Evolutionary conservation across 331 rosid species (phyloP).

Genomic region (Erythrophleum ivorense): DNA sequence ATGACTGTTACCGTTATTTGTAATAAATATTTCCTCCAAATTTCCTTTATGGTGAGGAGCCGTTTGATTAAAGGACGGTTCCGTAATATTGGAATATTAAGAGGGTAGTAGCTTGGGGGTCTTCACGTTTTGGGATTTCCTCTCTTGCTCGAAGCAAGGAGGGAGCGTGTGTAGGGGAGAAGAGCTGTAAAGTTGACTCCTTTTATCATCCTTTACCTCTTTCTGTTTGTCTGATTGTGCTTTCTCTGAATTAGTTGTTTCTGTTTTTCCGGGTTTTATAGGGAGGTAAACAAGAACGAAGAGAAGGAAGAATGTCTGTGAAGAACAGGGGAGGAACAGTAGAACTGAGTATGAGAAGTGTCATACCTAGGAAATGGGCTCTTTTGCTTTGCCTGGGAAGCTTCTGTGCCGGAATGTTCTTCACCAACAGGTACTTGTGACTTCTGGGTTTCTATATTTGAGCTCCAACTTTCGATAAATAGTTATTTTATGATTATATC

Average conservation of each 20-base stretch:
- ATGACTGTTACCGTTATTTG: slow-evolving; percentile 43
- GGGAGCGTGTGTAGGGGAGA: slow-evolving; percentile 11
- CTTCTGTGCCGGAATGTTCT: slow-evolving; percentile 87
- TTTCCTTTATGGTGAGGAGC: slow-evolving; percentile 9
- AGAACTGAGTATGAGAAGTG: slow-evolving; percentile 52
- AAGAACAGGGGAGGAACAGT: slow-evolving; percentile 66
- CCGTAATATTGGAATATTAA: slow-evolving; percentile 33
- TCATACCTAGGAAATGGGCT: slow-evolving; percentile 65
- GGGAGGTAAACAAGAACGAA: slow-evolving; percentile 36
- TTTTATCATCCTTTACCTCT: not conserved
- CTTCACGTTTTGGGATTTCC: slow-evolving; percentile 28
- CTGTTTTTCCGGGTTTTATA: slow-evolving; percentile 24
- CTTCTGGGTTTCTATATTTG: slow-evolving; percentile 44
- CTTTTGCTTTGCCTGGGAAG: slow-evolving; percentile 76
- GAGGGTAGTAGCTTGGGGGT: slow-evolving; percentile 34
- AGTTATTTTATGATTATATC: slow-evolving; percentile 24
- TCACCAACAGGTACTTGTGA: slow-evolving; percentile 67
- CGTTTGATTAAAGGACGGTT: slow-evolving; percentile 43
- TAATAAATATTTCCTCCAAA: not conserved
- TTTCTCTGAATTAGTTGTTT: not conserved
- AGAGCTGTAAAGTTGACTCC: slow-evolving; percentile 39
- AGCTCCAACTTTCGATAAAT: slow-evolving; percentile 18
- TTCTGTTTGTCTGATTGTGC: slow-evolving; percentile 20
- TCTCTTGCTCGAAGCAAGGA: slow-evolving; percentile 38
- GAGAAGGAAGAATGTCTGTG: slow-evolving; percentile 50